These are phyloP conservation scores for Thinopyrum elongatum DNA, from an alignment of 176 grass and related monocot species.

Conservation along the genomic window DNA sequence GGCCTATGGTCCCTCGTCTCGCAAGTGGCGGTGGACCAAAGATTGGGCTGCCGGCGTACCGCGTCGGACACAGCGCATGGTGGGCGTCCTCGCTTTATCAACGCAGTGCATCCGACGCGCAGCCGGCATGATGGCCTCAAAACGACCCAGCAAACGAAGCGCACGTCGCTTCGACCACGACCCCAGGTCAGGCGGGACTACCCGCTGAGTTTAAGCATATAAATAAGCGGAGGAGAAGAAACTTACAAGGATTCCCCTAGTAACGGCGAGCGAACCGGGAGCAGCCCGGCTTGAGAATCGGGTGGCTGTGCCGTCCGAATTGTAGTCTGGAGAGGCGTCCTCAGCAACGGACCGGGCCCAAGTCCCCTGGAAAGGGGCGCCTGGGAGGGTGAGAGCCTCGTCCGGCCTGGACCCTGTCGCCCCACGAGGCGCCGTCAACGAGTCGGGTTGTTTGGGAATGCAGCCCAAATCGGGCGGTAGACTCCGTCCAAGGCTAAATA, in stretches of 20 bases:
- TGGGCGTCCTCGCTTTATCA: too few relatives aligned
- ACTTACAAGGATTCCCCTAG: slow-evolving; percentile 18
- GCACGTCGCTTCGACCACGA: background rate
- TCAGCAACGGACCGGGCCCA: slow-evolving; percentile 40
- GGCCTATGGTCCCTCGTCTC: background rate
- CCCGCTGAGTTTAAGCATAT: background rate
- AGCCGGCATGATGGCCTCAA: too few relatives aligned
- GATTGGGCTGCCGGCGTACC: too few relatives aligned
- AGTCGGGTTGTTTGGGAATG: slow-evolving; percentile 65
- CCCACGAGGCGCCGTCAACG: slow-evolving; percentile 50
- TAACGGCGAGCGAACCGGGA: background rate
- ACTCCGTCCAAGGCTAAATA: slow-evolving; percentile 70
- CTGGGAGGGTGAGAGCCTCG: slow-evolving; percentile 54
- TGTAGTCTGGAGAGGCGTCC: slow-evolving; percentile 51
- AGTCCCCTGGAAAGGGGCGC: slow-evolving; percentile 50
- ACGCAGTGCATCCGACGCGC: too few relatives aligned
- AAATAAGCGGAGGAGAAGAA: background rate
- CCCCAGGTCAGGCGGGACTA: background rate
- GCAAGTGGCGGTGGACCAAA: too few relatives aligned
- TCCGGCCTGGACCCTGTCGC: slow-evolving; percentile 48
- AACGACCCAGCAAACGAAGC: too few relatives aligned
- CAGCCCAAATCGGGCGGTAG: slow-evolving; percentile 51
- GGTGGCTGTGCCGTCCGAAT: background rate
- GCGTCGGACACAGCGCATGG: too few relatives aligned
- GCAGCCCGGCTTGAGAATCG: background rate